Evolutionary conservation across 805 yeast species (phyloP), one percentile per base, ranked within the genome.

Genomic region (Barnettozyma siamensis): DNA sequence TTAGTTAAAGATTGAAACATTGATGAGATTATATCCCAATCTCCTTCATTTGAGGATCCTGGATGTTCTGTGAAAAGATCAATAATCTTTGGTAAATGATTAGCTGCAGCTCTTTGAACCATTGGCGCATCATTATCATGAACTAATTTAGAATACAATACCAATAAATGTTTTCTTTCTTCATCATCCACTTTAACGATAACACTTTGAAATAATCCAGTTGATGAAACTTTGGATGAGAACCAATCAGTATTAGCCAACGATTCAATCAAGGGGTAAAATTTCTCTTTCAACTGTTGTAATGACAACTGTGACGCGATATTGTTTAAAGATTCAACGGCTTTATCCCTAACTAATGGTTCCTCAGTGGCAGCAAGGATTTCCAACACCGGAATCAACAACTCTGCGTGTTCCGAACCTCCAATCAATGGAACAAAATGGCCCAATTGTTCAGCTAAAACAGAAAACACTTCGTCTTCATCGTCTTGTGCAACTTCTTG

Each of bases 381-480:
- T 53, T 89, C 89, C 59, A 93, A 74, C 4, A 51, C 64, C 47
- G 87, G 76, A 62, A 78, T 64, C 38, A 84, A 60, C 31, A 73
- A 56, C 26, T 78, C 68, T 9, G 86, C 85, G 56, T 70, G 71
- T 46, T 76, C 72, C 11, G 75, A 52, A 43, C 99, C 99, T 36
- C 99, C 99, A 43, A 93, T 79, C 45, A 79, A 76, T 5, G 96
- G 95, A 28, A 88, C 79, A 61, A 93, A 91, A 43, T 77, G 76
- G 36, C 95, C 95, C 53, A 93, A 67, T 68, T 89, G 91, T 53
- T 83, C 87, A 4, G 97, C 97, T 48, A 94, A 73, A 17, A 88
- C 91, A 2, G 96, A 87, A 64, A 91, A 83, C 7, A 93, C 96
- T 65, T 93, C 99, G 64, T 93, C 99, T 65, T 93, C 99, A 61